phyloP scores from a whole-genome alignment of 2,329 filamentous ascomycete genomes.

The Fusarium goolgardi region DNA sequence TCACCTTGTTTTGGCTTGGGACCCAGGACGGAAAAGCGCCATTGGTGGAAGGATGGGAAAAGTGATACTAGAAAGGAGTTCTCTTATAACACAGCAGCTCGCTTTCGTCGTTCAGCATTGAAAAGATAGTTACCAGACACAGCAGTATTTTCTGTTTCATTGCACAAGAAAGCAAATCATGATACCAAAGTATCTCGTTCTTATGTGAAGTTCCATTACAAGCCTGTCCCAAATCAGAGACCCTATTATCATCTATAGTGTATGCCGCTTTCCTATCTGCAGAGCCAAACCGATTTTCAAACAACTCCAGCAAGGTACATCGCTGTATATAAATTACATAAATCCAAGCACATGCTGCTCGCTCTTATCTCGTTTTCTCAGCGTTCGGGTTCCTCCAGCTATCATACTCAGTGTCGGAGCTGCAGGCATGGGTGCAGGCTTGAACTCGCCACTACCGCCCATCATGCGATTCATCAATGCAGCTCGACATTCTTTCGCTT shows the following conservation, averaged over 20 bases:
- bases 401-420: conserved; percentile 16
- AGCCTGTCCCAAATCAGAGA: neutral
- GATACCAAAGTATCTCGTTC: neutral
- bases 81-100: conserved; percentile 10
- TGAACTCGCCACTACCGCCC: conserved; percentile 38
- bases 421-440: conserved; percentile 21
- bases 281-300: conserved; percentile 6
- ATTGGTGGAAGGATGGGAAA: conserved; percentile 14
- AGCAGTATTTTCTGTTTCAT: neutral
- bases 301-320: conserved; percentile 6
- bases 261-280: neutral
- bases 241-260: conserved; percentile 2
- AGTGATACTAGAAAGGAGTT: conserved; percentile 12
- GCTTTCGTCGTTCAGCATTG: neutral
- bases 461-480: conserved; percentile 60
- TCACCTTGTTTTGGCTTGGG: conserved; percentile 13
- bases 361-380: conserved; percentile 42
- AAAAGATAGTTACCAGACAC: neutral
- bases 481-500: conserved; percentile 58
- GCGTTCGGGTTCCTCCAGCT: conserved; percentile 30
- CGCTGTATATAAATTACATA: neutral
- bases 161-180: neutral
- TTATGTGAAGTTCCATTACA: neutral
- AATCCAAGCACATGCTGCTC: neutral
- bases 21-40: conserved; percentile 28